Evolutionary conservation across 1,284 basidiomycete genomes (phyloP), one percentile per base, ranked within the genome.

Genomic region (Peniophora sp.): DNA sequence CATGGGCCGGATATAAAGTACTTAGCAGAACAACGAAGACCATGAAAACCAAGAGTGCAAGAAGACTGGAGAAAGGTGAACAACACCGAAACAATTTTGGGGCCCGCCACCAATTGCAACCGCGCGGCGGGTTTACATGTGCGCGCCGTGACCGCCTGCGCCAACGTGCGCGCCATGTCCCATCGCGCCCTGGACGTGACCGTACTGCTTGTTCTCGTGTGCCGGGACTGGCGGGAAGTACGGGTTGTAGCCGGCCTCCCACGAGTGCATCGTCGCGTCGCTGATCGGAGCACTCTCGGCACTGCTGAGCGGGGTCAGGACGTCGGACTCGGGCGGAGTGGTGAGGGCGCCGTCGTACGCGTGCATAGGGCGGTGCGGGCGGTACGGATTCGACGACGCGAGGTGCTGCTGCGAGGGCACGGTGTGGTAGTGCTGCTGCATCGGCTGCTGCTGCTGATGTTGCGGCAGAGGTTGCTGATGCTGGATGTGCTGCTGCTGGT

Each of bases 221-320:
- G 49, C 49, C 59, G 34, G 62, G 52, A 52, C 73, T 65, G 57
- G 81, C 68, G 47, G 83, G 77, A 87, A 87, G 63, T 87, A 87
- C 12, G 83, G 72, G 54, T 83, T 84, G 66, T 84, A 87, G 25
- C 82, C 70, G 52, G 74, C 69, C 51, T 73, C 75, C 83, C 83
- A 85, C 63, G 84, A 79, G 53, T 79, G 76, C 25, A 55, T 56
- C 52, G 65, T 72, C 67, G 49, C 65, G 67, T 27, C 67, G 65
- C 50, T 65, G 55, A 52, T 50, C 45, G 55, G 41, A 8, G 50
- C 56, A 34, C 50, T 39, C 47, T 57, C 56, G 38, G 52, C 55
- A 3, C 52, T 53, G n/a, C 58, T 57, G 44, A 61, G 50, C 25
- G 60, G 59, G 17, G 59, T 61, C 53, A 61, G 60, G 43, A 61